These are phyloP conservation scores for Thelephora aurantiotincta DNA, from an alignment of 768 basidiomycete species.

Conservation along the genomic window DNA sequence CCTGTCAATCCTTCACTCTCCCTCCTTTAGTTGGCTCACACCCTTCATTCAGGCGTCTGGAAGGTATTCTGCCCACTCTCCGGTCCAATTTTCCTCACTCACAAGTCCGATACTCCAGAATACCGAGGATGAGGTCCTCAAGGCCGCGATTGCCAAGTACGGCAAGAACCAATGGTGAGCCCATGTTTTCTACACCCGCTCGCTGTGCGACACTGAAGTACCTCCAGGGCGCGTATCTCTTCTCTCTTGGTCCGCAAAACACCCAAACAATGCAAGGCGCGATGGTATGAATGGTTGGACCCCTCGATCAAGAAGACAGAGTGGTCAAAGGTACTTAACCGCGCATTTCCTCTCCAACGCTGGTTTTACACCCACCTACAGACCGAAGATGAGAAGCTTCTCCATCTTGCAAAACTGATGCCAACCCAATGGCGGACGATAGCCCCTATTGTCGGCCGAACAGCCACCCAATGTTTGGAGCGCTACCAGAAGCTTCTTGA, in stretches of 20 bases:
- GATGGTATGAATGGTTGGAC: constrained; percentile 98
- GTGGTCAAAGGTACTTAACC: constrained; percentile 78
- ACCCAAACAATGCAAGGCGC: constrained; percentile 97
- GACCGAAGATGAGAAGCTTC: constrained; percentile 97
- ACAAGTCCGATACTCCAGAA: constrained; percentile 32
- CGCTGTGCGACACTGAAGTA: constrained; percentile 2
- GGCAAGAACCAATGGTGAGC: constrained; percentile 88
- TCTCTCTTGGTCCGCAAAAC: constrained; percentile 96
- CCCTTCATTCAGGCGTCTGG: constrained; percentile 51
- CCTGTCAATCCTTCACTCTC: background rate
- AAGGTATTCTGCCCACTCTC: constrained; percentile 34
- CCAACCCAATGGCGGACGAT: constrained; percentile 99
- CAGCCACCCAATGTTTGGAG: constrained; percentile 94
- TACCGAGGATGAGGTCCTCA: constrained; percentile 96
- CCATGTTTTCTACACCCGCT: background rate
- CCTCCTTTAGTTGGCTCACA: background rate
- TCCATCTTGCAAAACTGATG: constrained; percentile 97
- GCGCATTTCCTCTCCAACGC: no score
- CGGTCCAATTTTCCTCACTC: constrained; percentile 7
- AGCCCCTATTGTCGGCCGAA: constrained; percentile 94
- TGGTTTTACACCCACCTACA: constrained; percentile 14
- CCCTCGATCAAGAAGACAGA: constrained; percentile 99
- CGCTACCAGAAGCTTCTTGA: constrained; percentile 96
- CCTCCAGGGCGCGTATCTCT: constrained; percentile 86
- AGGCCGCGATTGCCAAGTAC: constrained; percentile 96